A percentile compares a stretch with the other conserved stretches of the same genome.
Evolutionary conservation across 768 basidiomycete species (phyloP).

Genomic region (Russula earlei): DNA sequence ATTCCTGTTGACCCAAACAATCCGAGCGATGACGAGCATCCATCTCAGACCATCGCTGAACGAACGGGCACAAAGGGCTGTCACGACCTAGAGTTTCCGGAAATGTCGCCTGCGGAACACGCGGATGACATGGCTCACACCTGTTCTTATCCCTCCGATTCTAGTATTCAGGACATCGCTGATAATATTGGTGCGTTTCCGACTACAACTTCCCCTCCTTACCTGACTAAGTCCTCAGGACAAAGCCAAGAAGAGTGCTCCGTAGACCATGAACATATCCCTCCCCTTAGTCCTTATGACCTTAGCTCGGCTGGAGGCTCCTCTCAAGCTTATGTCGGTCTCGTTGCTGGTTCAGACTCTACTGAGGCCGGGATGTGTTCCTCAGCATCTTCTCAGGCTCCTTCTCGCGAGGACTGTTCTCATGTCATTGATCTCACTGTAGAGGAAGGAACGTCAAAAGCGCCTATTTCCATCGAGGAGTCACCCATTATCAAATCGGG

Average conservation of each 20-base stretch:
- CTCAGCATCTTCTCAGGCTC: neutral
- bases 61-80: neutral
- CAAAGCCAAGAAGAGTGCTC: neutral
- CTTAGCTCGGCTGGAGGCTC: neutral
- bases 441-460: constrained; percentile 5
- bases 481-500: constrained; percentile 8
- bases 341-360: neutral
- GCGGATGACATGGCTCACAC: neutral
- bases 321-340: neutral
- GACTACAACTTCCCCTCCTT: neutral
- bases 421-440: constrained; percentile 14
- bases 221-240: neutral
- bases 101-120: neutral
- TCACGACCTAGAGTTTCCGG: neutral
- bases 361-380: neutral
- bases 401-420: neutral
- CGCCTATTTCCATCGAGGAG: constrained; percentile 13
- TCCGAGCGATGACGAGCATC: neutral
- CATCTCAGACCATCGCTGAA: neutral
- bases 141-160: neutral
- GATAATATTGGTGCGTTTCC: constrained; percentile 6
- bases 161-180: neutral
- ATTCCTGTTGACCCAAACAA: neutral
- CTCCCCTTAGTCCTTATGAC: constrained; percentile 1
- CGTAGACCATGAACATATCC: neutral